Evolutionary conservation across 164 flowering plant species (phyloP).

Genomic region (Berberis thunbergii): DNA sequence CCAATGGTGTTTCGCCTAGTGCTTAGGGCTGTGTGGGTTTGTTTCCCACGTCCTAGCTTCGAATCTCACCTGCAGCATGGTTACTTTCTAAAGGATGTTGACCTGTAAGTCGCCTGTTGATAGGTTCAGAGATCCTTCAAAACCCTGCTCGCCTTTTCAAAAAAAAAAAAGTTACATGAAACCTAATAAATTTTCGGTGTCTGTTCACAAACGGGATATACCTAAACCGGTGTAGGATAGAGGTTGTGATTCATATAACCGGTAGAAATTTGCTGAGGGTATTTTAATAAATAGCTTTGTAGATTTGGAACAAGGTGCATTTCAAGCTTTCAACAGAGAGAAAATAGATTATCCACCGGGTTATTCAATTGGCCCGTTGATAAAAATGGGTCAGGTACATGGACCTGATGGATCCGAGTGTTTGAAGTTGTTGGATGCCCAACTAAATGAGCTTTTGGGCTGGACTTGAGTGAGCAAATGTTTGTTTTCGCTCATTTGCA

Average conservation of each 20-base stretch:
- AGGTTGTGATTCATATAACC: conserved; percentile 14
- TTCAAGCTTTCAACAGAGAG: conserved; percentile 12
- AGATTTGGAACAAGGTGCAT: conserved; percentile 19
- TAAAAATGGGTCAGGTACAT: background rate
- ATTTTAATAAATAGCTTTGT: conserved; percentile 21
- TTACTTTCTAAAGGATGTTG: no score
- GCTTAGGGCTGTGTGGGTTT: no score
- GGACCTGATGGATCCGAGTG: background rate
- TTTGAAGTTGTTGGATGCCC: conserved; percentile 26
- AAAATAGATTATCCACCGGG: conserved; percentile 12
- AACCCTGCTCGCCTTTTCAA: no score
- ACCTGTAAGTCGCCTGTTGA: no score
- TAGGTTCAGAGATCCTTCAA: no score
- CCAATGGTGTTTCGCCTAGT: no score
- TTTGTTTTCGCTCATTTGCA: no score
- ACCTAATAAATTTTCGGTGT: conserved; percentile 24
- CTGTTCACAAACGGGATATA: conserved; percentile 19
- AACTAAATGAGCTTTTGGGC: no score
- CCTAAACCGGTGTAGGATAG: conserved; percentile 22
- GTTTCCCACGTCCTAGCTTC: no score
- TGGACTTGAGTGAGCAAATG: no score
- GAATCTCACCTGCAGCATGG: no score
- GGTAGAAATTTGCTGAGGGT: conserved; percentile 15
- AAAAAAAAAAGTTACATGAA: conserved; percentile 14
- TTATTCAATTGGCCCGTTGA: conserved; percentile 29